A percentile compares a stretch with the other conserved stretches of the same genome.
phyloP scores from a whole-genome alignment of 208 protist species.

The Leishmania gerbilli region DNA sequence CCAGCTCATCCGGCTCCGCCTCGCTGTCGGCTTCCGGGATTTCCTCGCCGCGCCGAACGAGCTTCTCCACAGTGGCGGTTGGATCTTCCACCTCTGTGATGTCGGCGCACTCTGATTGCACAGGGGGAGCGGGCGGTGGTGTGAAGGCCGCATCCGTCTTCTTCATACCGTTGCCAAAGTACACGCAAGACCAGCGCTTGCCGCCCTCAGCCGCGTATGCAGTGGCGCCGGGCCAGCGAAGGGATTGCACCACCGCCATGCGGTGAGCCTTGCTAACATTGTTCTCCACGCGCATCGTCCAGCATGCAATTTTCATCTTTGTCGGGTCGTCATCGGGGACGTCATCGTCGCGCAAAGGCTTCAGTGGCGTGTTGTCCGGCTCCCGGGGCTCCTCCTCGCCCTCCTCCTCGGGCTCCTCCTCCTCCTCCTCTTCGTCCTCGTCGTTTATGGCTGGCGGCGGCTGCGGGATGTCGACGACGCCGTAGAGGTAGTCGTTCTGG shows the following conservation, averaged over 20 bases:
- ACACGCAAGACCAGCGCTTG: conserved; percentile 81
- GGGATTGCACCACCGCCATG: conserved; percentile 82
- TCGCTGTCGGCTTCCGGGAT: conserved; percentile 87
- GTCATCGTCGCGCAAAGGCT: conserved; percentile 80
- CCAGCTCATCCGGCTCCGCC: conserved; percentile 74
- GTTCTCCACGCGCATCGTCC: conserved; percentile 79
- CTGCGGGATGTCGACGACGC: conserved; percentile 86
- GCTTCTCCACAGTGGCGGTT: conserved; percentile 89
- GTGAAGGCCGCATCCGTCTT: conserved; percentile 89
- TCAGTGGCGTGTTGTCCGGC: conserved; percentile 74
- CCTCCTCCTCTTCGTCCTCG: conserved; percentile 82
- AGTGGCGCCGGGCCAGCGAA: conserved; percentile 89
- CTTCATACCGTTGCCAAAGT: conserved; percentile 92
- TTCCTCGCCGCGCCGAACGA: conserved; percentile 91
- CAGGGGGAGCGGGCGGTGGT: conserved; percentile 68
- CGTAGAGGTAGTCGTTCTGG: conserved; percentile 75
- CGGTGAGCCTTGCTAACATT: conserved; percentile 85
- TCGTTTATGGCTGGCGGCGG: conserved; percentile 79
- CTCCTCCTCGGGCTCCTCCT: conserved; percentile 56
- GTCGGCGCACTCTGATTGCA: conserved; percentile 85
- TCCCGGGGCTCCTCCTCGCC: conserved; percentile 53
- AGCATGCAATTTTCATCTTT: conserved; percentile 85
- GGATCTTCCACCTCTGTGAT: conserved; percentile 85
- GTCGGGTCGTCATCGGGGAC: conserved; percentile 84
- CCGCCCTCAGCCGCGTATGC: conserved; percentile 81